These are phyloP conservation scores for Pyricularia pennisetigena DNA, from an alignment of 2,329 filamentous ascomycete species.

Conservation along the genomic window DNA sequence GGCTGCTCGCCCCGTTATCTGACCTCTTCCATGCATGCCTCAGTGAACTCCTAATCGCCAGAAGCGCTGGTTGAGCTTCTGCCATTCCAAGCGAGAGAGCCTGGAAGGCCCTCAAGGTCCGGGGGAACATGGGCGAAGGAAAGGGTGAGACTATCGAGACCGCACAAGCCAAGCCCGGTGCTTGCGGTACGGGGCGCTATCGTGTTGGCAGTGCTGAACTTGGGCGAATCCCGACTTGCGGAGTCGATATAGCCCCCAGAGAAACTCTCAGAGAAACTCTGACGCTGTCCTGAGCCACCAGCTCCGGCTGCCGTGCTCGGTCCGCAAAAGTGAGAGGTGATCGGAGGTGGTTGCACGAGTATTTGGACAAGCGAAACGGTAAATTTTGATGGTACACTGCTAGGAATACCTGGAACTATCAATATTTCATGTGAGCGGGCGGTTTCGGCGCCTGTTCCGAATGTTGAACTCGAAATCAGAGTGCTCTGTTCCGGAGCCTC, in stretches of 20 bases:
- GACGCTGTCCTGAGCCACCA: not conserved
- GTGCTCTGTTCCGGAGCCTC: not conserved
- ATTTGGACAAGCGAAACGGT: not conserved
- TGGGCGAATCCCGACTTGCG: not conserved
- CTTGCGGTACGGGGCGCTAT: not conserved
- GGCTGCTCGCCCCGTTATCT: not conserved
- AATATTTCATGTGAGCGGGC: not conserved
- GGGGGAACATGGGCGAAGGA: not conserved
- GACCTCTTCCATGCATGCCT: not conserved
- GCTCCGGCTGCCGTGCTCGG: too few species aligned
- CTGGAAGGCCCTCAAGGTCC: conserved; percentile 1
- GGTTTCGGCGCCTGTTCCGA: not conserved
- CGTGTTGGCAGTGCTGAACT: not conserved
- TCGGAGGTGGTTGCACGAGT: not conserved
- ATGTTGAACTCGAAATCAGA: not conserved
- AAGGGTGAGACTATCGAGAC: not conserved
- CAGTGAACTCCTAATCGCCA: not conserved
- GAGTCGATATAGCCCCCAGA: not conserved
- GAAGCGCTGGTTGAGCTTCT: not conserved
- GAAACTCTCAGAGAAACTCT: too few species aligned
- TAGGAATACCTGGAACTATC: not conserved
- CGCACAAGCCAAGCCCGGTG: not conserved
- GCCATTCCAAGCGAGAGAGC: not conserved
- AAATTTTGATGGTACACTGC: not conserved
- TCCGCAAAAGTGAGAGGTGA: not conserved